Percentiles rank a stretch among this genome's conserved stretches.
phyloP scores from a whole-genome alignment of 208 protist genomes.

The Acanthamoeba royreba region DNA sequence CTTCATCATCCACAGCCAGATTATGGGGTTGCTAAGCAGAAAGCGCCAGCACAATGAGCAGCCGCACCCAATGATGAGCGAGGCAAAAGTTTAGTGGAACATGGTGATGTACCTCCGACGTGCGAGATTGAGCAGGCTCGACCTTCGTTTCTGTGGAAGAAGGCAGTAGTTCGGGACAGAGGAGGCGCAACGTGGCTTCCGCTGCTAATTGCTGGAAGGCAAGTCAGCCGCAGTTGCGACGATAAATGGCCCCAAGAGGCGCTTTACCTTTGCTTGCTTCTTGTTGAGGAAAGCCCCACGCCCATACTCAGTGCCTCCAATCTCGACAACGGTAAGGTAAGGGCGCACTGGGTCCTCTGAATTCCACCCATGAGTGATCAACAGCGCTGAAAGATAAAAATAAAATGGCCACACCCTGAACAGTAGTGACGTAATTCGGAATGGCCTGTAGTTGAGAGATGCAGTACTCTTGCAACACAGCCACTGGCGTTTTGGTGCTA shows the following conservation, averaged over 20 bases:
- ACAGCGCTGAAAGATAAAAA: neutral
- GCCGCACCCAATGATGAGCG: neutral
- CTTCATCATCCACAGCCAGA: neutral
- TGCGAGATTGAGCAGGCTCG: neutral
- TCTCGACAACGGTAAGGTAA: neutral
- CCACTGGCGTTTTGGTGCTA: neutral
- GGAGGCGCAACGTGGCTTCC: neutral
- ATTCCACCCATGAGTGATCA: neutral
- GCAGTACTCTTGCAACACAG: conserved; percentile 30
- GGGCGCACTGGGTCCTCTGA: conserved; percentile 8
- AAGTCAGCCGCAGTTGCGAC: neutral
- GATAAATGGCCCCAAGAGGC: neutral
- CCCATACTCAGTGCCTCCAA: neutral
- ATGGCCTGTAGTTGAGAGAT: neutral
- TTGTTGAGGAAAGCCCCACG: conserved; percentile 29
- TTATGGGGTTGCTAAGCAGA: conserved; percentile 16
- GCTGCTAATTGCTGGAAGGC: neutral
- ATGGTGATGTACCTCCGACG: too few relatives aligned
- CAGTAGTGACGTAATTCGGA: neutral
- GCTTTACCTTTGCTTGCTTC: neutral
- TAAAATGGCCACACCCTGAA: neutral
- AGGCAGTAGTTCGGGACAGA: neutral
- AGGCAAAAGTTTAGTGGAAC: too few relatives aligned
- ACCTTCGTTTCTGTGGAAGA: neutral
- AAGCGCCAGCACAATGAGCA: too few relatives aligned